A percentile compares a stretch with the other conserved stretches of the same genome.
These are phyloP conservation scores for Schizonepeta tenuifolia DNA, from an alignment of 257 asterid genomes.

Conservation along the genomic window DNA sequence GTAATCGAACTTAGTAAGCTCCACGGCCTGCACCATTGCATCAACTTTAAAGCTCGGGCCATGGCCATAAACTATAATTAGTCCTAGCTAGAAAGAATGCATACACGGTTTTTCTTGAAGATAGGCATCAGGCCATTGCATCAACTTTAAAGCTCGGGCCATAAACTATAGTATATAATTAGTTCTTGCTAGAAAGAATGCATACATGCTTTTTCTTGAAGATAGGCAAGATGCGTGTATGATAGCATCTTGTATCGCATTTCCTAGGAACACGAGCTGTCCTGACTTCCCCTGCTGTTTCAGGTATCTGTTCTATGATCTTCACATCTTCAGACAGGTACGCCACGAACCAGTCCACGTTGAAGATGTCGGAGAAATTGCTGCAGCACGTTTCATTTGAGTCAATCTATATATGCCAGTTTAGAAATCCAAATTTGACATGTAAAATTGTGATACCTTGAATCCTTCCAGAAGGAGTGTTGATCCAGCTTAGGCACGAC, in stretches of 20 bases:
- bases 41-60: too few relatives aligned
- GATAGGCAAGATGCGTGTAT: constrained; percentile 57
- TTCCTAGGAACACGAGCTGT: constrained; percentile 66
- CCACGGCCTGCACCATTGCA: constrained; percentile 55
- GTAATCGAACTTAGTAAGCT: constrained; percentile 61
- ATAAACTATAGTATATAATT: too few relatives aligned
- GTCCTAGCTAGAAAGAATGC: constrained; percentile 18
- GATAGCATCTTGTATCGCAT: constrained; percentile 57
- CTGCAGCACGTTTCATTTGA: constrained; percentile 41
- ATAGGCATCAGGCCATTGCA: too few relatives aligned
- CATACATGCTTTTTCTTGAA: constrained; percentile 54
- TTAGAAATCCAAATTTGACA: too few relatives aligned
- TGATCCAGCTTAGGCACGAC: constrained; percentile 71
- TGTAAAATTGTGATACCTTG: constrained; percentile 43
- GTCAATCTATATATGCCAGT: not conserved
- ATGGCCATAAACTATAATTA: too few relatives aligned
- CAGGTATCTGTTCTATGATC: constrained; percentile 54
- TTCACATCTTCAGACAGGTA: constrained; percentile 56
- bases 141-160: too few relatives aligned
- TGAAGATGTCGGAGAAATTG: constrained; percentile 75
- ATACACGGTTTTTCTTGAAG: constrained; percentile 50
- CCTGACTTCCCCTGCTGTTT: constrained; percentile 39
- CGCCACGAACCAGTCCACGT: constrained; percentile 57
- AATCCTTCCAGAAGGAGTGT: constrained; percentile 73
- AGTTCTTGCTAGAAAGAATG: not conserved